Evolutionary conservation across 1,284 basidiomycete genomes (phyloP).

Genomic region (Apiotrichum veenhuisii): DNA sequence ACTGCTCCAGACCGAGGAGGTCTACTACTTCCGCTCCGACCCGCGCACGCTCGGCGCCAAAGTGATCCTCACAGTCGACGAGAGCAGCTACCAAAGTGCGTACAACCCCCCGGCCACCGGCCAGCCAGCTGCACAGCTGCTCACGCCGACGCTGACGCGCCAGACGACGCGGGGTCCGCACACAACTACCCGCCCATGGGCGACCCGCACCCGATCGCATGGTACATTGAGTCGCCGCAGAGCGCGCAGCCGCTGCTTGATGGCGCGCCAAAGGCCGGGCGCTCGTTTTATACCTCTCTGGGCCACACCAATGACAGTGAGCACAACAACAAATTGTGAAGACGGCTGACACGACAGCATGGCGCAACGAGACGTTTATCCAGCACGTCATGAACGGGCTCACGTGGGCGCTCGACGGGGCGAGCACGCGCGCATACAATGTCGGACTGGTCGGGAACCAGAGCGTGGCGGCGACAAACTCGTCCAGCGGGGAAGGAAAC

Average conservation of each 20-base stretch:
- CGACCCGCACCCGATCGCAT: constrained; percentile 54
- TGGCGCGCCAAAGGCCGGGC: constrained; percentile 56
- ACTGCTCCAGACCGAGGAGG: constrained; percentile 43
- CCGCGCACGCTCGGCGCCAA: constrained; percentile 63
- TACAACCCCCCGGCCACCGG: constrained; percentile 6
- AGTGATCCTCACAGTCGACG: constrained; percentile 65
- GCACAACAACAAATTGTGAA: constrained; percentile 2
- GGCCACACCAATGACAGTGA: constrained; percentile 65
- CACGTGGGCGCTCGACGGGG: constrained; percentile 61
- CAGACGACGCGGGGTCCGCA: constrained; percentile 30
- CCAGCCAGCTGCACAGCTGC: neutral
- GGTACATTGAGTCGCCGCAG: constrained; percentile 69
- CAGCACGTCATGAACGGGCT: constrained; percentile 70
- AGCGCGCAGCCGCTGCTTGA: constrained; percentile 52
- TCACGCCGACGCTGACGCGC: neutral
- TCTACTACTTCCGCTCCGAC: constrained; percentile 73
- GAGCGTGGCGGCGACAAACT: constrained; percentile 20
- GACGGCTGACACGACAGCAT: constrained; percentile 22
- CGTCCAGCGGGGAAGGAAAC: neutral
- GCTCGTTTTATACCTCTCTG: constrained; percentile 74
- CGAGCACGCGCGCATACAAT: constrained; percentile 48
- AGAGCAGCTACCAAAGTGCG: constrained; percentile 62
- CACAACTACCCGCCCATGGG: constrained; percentile 33
- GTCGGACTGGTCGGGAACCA: constrained; percentile 41
- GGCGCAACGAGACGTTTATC: constrained; percentile 61